Evolutionary conservation across 768 basidiomycete genomes (phyloP).

Genomic region (Vararia minispora): DNA sequence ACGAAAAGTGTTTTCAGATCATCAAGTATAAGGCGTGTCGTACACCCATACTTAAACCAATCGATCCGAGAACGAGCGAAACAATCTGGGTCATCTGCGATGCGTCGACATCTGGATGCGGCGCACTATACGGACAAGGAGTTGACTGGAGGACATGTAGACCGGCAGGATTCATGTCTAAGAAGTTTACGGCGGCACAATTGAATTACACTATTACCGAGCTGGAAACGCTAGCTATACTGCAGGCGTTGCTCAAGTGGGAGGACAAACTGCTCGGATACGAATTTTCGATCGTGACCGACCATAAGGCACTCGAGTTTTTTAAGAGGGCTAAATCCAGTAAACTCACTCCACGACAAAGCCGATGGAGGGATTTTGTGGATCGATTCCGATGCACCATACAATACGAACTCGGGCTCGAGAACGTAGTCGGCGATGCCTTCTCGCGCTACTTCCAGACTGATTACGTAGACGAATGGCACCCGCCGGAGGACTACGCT

Average conservation of each 20-base stretch:
- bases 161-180: conserved; percentile 21
- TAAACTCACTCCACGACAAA: no score
- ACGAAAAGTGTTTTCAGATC: conserved; percentile 16
- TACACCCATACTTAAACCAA: no score
- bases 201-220: conserved; percentile 15
- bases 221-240: conserved; percentile 8
- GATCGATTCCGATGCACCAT: no score
- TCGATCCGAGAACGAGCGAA: conserved; percentile 6
- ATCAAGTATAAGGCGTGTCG: conserved; percentile 12
- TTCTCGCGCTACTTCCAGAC: no score
- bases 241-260: conserved; percentile 19
- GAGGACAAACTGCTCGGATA: conserved; percentile 20
- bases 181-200: conserved; percentile 21
- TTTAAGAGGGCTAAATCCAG: no score
- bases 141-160: conserved; percentile 17
- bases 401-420: no score
- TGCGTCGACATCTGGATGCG: conserved; percentile 14
- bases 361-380: no score
- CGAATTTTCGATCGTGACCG: conserved; percentile 14
- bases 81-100: conserved; percentile 19
- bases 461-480: no score
- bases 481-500: no score
- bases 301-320: conserved; percentile 20
- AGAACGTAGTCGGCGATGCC: no score
- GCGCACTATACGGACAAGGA: conserved; percentile 20